A percentile compares a stretch with the other conserved stretches of the same genome.
Evolutionary conservation across 768 basidiomycete genomes (phyloP).

Genomic region (Suillus bovinus): DNA sequence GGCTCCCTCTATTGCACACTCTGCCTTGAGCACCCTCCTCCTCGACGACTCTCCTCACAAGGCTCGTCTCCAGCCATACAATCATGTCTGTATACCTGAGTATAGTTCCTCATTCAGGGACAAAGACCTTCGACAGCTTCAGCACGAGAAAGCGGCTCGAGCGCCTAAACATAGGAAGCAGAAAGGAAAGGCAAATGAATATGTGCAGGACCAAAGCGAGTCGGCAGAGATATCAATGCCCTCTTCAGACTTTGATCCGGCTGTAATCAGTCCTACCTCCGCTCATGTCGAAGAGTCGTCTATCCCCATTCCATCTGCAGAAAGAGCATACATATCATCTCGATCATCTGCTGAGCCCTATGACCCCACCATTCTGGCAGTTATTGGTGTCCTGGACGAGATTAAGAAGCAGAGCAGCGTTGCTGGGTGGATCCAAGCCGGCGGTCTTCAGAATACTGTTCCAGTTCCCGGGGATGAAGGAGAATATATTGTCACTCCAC

Average conservation of each 20-base stretch:
- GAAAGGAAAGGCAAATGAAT: constrained; percentile 9
- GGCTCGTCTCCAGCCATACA: constrained; percentile 73
- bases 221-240: not conserved
- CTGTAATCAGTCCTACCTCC: not conserved
- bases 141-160: constrained; percentile 16
- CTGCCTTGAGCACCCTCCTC: constrained; percentile 48
- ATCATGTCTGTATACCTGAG: constrained; percentile 76
- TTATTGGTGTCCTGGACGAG: constrained; percentile 65
- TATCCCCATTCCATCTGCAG: not conserved
- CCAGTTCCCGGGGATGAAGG: constrained; percentile 2
- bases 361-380: constrained; percentile 59
- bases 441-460: constrained; percentile 43
- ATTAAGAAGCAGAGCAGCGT: constrained; percentile 62
- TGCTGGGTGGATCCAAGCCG: constrained; percentile 63
- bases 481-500: constrained; percentile 1
- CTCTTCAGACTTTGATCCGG: constrained; percentile 10
- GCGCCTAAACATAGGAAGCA: constrained; percentile 7
- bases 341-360: constrained; percentile 21
- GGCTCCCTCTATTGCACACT: constrained; percentile 29
- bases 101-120: constrained; percentile 51
- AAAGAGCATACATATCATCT: not conserved
- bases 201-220: constrained; percentile 5
- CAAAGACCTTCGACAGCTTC: constrained; percentile 35
- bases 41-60: constrained; percentile 55
- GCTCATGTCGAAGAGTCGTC: not conserved